Evolutionary conservation across 2,329 filamentous ascomycete species (phyloP).

Genomic region (Chrysoporthe puriensis): DNA sequence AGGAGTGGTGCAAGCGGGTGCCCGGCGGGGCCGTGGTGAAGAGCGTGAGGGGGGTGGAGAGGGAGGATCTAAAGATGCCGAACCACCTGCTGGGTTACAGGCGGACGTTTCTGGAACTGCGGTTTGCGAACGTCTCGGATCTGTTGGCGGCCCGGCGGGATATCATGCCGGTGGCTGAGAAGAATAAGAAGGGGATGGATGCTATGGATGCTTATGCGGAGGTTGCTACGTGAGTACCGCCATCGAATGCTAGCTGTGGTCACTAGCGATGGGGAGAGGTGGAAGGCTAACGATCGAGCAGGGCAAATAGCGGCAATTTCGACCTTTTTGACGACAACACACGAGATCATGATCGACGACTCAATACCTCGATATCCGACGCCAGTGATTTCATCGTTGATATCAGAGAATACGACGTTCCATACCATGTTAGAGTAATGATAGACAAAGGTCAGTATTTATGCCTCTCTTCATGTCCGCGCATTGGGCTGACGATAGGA

Average conservation of each 20-base stretch:
- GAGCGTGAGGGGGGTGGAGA: slow-evolving; percentile 75
- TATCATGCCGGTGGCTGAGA: slow-evolving; percentile 89
- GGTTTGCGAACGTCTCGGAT: slow-evolving; percentile 86
- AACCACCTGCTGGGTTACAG: slow-evolving; percentile 94
- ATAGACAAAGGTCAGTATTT: slow-evolving; percentile 67
- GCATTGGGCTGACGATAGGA: slow-evolving; percentile 32
- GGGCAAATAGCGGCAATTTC: slow-evolving; percentile 73
- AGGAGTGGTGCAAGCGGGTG: slow-evolving; percentile 88
- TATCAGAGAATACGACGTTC: slow-evolving; percentile 98
- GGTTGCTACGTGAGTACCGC: slow-evolving; percentile 73
- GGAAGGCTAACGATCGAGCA: slow-evolving; percentile 40
- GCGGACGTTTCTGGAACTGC: slow-evolving; percentile 83
- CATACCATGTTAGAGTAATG: slow-evolving; percentile 97
- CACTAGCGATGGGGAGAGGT: slow-evolving; percentile 3
- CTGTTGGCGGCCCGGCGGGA: slow-evolving; percentile 82
- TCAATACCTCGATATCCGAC: slow-evolving; percentile 76
- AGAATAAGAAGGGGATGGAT: slow-evolving; percentile 94
- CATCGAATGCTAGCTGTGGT: not conserved
- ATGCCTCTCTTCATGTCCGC: not conserved
- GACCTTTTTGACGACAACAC: slow-evolving; percentile 92
- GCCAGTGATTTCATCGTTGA: slow-evolving; percentile 98
- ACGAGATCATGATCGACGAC: slow-evolving; percentile 79
- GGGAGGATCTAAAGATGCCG: slow-evolving; percentile 92
- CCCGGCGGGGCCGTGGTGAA: slow-evolving; percentile 82
- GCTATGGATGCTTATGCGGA: slow-evolving; percentile 99